Evolutionary conservation across 768 basidiomycete species (phyloP), one percentile per base, ranked within the genome.

Genomic region (Pleurotus salmoneostramineus): DNA sequence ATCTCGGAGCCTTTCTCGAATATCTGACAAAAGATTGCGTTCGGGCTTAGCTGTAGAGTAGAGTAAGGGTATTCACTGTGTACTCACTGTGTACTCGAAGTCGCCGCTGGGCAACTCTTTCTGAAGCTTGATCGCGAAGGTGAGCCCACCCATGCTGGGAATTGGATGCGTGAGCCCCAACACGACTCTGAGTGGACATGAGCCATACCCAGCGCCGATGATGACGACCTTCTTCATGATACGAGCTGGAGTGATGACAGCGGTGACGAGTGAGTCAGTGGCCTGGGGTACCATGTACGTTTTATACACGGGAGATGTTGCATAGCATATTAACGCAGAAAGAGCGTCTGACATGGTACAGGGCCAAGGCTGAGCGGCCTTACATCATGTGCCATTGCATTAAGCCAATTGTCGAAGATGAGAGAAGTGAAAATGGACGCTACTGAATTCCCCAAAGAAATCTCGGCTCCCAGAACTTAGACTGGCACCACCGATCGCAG

Each of bases 1-100:
- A 82, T 71, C 37, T 75, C 74, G 2, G 52, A 50, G 4, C 65
- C 74, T 56, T 78, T 77, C 61, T 83, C 81, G 34, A 73, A 78
- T 15, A 83, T 76, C 82, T 82, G 59, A 49, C 4, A 6, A 43
- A 10, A 32, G 11, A 8, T n/a, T 11, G 33, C 31, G 40, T 11
- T 32, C 7, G 17, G 35, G 32, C 32, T 17, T 21, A 12, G 15
- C 0, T 34, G 50, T 5, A 48, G 0, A 49, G 14, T 14, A 6
- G n/a, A n/a, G n/a, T n/a, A n/a, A n/a, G n/a, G n/a, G n/a, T n/a
- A n/a, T n/a, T n/a, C n/a, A 40, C 37, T 6, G 6, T 14, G 37
- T 40, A 14, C 74, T 42, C 61, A 76, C 81, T 10, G 66, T 74
- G 55, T 81, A 81, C 55, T 78, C 72, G 3, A 69, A 55, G 56